Percentiles rank a stretch among this genome's conserved stretches.
These are phyloP conservation scores for Chionographis japonica DNA, from an alignment of 106 monocot species.

Conservation along the genomic window DNA sequence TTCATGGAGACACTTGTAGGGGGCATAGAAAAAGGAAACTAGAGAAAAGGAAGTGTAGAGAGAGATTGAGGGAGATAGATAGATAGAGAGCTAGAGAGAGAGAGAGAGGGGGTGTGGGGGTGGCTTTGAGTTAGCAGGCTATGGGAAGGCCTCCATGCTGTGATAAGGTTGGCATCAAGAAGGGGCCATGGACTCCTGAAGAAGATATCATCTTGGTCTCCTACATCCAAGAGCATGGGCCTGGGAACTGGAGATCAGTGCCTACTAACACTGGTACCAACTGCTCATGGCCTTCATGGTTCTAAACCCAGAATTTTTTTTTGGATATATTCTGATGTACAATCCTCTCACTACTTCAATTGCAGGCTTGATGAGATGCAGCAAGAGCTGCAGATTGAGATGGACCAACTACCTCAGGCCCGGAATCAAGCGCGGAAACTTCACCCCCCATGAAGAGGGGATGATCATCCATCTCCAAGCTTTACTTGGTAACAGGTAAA, in stretches of 20 bases:
- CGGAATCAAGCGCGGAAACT: conserved; percentile 72
- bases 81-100: not conserved
- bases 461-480: conserved; percentile 63
- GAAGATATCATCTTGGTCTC: conserved; percentile 52
- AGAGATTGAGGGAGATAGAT: not conserved
- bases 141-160: conserved; percentile 47
- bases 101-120: not conserved
- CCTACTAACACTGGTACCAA: conserved; percentile 40
- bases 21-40: no score
- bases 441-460: conserved; percentile 56
- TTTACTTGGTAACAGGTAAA: conserved; percentile 58
- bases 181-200: conserved; percentile 59
- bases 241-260: conserved; percentile 50
- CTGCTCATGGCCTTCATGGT: not conserved
- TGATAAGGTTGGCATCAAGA: conserved; percentile 42
- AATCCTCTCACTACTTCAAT: not conserved
- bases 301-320: not conserved
- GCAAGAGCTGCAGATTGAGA: conserved; percentile 67
- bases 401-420: conserved; percentile 83
- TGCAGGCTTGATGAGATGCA: conserved; percentile 68
- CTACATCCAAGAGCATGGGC: conserved; percentile 55
- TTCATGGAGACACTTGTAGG: no score
- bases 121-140: not conserved
- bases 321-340: not conserved
- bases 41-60: not conserved